phyloP scores from a whole-genome alignment of 495 filamentous ascomycete genomes.

The Lasiosphaeris hirsuta region DNA sequence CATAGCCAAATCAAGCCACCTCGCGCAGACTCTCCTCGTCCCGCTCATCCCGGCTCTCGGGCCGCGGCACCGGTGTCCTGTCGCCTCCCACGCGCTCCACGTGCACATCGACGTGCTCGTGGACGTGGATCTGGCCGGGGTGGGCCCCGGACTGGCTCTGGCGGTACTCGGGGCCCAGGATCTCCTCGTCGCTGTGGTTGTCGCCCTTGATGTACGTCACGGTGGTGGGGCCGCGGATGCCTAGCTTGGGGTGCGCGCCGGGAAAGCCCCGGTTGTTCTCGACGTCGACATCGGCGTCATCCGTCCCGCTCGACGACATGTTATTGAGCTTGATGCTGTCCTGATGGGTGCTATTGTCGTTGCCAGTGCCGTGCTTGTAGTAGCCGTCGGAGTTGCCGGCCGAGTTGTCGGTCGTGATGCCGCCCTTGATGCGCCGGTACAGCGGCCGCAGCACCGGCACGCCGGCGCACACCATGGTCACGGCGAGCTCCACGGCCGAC shows the following conservation, averaged over 20 bases:
- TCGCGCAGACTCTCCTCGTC: background rate
- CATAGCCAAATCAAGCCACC: constrained; percentile 2
- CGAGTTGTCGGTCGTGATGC: background rate
- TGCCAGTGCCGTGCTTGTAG: constrained; percentile 12
- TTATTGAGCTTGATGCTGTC: background rate
- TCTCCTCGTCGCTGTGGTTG: constrained; percentile 15
- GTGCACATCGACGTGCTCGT: constrained; percentile 6
- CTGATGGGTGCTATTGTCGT: background rate
- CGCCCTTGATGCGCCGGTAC: constrained; percentile 1
- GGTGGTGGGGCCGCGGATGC: constrained; percentile 9
- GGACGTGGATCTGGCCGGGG: constrained; percentile 1
- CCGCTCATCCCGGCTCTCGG: background rate
- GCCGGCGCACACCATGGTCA: constrained; percentile 15
- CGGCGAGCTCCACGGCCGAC: constrained; percentile 14
- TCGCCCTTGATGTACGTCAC: constrained; percentile 9
- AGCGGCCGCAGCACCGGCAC: constrained; percentile 16
- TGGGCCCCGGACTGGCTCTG: background rate
- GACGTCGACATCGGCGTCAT: too few relatives aligned
- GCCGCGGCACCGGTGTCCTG: background rate
- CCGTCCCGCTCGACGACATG: background rate
- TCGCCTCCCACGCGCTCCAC: constrained; percentile 1
- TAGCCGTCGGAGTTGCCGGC: constrained; percentile 2
- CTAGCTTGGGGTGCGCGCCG: constrained; percentile 3
- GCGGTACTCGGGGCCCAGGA: constrained; percentile 8
- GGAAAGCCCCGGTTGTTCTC: constrained; percentile 4